Evolutionary conservation across 139 green algal genomes (phyloP).

Genomic region (Chlamydomonas sp.): DNA sequence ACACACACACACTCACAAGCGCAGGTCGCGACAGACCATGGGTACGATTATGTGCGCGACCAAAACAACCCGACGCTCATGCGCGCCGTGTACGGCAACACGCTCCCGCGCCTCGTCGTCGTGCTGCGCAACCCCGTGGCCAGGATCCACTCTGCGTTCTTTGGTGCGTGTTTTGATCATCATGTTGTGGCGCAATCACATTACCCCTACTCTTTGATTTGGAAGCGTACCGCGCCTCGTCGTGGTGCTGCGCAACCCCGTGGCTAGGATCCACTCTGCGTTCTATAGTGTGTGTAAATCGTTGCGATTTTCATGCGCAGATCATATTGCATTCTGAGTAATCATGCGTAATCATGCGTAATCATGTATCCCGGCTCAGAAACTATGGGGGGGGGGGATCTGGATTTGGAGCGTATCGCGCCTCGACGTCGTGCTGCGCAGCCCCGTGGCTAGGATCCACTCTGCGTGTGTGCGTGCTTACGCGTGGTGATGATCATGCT

Average conservation of each 20-base stretch:
- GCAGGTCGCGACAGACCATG: background rate
- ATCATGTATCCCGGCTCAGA: too few species aligned
- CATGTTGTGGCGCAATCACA: too few species aligned
- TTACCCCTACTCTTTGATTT: too few species aligned
- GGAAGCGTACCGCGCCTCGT: conserved; percentile 7
- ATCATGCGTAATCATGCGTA: too few species aligned
- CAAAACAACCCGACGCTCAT: conserved; percentile 28
- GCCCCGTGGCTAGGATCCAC: conserved; percentile 6
- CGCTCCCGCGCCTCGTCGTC: background rate
- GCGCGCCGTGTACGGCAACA: conserved; percentile 8
- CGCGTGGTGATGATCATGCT: too few species aligned
- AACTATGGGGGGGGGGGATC: too few species aligned
- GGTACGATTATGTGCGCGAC: conserved; percentile 13
- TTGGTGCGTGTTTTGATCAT: too few species aligned
- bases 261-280: conserved; percentile 9
- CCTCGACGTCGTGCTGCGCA: background rate
- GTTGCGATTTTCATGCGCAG: too few species aligned
- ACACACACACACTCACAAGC: too few species aligned
- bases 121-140: conserved; percentile 10
- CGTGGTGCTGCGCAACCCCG: conserved; percentile 4
- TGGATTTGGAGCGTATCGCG: too few species aligned
- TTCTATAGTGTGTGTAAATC: too few species aligned
- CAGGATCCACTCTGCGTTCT: conserved; percentile 10
- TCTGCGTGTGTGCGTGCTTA: conserved; percentile 14
- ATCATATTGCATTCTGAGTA: too few species aligned